Percentiles rank a stretch among this genome's conserved stretches.
These are phyloP conservation scores for Pterocarpus macrocarpus DNA, from an alignment of 306 rosid species.

Conservation along the genomic window DNA sequence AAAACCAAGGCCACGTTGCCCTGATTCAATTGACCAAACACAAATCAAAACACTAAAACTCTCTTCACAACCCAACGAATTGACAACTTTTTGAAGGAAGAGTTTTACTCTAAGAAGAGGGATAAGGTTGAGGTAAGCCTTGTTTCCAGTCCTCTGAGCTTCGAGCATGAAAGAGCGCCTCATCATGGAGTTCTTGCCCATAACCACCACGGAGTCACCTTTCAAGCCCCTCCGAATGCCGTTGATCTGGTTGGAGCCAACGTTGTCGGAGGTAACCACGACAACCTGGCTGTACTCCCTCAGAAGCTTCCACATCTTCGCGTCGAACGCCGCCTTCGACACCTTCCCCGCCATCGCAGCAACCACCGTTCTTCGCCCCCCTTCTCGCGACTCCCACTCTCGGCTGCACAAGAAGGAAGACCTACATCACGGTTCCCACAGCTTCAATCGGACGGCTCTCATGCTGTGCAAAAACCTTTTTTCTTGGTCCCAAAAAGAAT, in stretches of 20 bases:
- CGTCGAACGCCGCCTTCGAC: slow-evolving; percentile 72
- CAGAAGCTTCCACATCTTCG: slow-evolving; percentile 73
- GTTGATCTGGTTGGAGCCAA: slow-evolving; percentile 76
- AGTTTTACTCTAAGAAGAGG: slow-evolving; percentile 71
- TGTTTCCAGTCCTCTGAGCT: slow-evolving; percentile 71
- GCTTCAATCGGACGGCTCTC: not conserved
- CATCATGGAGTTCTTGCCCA: slow-evolving; percentile 81
- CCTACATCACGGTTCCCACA: not conserved
- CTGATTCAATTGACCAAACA: slow-evolving; percentile 41
- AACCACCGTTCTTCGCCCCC: not conserved
- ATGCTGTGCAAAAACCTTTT: too few relatives aligned
- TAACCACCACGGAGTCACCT: slow-evolving; percentile 71
- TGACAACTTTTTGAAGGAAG: too few relatives aligned
- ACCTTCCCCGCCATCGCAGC: slow-evolving; percentile 62
- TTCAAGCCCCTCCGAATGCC: slow-evolving; percentile 71
- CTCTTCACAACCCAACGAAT: not conserved
- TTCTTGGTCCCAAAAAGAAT: too few relatives aligned
- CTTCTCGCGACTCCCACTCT: not conserved
- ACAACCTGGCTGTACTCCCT: slow-evolving; percentile 71
- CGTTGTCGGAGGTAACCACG: slow-evolving; percentile 77
- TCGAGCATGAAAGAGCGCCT: slow-evolving; percentile 60
- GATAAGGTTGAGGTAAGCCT: slow-evolving; percentile 65
- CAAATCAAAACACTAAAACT: not conserved
- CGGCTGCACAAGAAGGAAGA: not conserved
- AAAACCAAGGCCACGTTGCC: slow-evolving; percentile 85